Evolutionary conservation across 352 stramenopile genomes (phyloP).

Genomic region (Phytophthora pisi): DNA sequence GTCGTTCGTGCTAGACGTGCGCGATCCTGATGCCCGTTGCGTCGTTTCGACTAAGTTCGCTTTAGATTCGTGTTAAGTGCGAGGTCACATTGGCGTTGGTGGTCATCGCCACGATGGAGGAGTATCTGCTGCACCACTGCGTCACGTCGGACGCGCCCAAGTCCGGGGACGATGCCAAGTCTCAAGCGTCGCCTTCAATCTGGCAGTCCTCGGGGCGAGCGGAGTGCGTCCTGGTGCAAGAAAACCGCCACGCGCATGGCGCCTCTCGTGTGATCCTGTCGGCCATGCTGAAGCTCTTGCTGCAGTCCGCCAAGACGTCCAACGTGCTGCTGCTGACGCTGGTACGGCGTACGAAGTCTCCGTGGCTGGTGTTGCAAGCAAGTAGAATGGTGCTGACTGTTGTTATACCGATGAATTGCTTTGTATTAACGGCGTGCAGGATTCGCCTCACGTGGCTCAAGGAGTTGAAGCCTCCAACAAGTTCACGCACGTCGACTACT

Average conservation of each 20-base stretch:
- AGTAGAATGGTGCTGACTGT: too few species aligned
- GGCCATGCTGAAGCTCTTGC: slow-evolving; percentile 39
- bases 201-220: slow-evolving; percentile 44
- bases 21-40: background rate
- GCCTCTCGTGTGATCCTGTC: slow-evolving; percentile 61
- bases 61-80: background rate
- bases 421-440: slow-evolving; percentile 13
- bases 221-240: slow-evolving; percentile 70
- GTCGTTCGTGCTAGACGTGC: background rate
- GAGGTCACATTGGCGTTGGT: slow-evolving; percentile 6
- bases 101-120: slow-evolving; percentile 49
- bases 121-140: slow-evolving; percentile 70
- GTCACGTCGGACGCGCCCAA: slow-evolving; percentile 53
- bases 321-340: slow-evolving; percentile 45
- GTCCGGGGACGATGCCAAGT: slow-evolving; percentile 1
- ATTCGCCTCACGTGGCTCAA: slow-evolving; percentile 29
- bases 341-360: slow-evolving; percentile 17
- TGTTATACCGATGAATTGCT: too few species aligned
- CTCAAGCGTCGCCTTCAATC: slow-evolving; percentile 15
- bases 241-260: slow-evolving; percentile 57
- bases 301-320: slow-evolving; percentile 39
- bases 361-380: background rate
- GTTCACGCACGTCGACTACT: slow-evolving; percentile 53
- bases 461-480: slow-evolving; percentile 34
- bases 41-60: too few species aligned